Evolutionary conservation across 495 filamentous ascomycete species (phyloP).

Genomic region (Cercophora samala): DNA sequence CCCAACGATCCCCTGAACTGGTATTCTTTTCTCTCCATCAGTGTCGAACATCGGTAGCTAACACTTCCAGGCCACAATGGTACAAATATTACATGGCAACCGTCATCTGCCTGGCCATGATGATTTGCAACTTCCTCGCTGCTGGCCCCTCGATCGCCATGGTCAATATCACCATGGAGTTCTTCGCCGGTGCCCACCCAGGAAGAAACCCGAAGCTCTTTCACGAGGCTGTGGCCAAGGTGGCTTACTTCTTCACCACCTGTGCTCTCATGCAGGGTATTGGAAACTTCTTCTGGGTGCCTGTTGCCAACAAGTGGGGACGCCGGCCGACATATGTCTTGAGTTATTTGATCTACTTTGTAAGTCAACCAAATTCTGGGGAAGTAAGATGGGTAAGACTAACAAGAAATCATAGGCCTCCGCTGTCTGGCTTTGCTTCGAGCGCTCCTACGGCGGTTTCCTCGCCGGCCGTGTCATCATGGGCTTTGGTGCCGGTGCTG

Average conservation of each 20-base stretch:
- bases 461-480: conserved; percentile 48
- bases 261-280: conserved; percentile 50
- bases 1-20: conserved; percentile 61
- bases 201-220: conserved; percentile 23
- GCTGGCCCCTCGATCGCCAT: conserved; percentile 55
- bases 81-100: conserved; percentile 50
- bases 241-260: conserved; percentile 53
- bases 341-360: conserved; percentile 46
- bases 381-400: neutral
- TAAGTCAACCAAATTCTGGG: conserved; percentile 4
- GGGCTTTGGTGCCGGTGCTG: conserved; percentile 52
- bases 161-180: conserved; percentile 44
- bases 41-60: neutral
- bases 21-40: conserved; percentile 21
- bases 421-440: conserved; percentile 47
- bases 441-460: conserved; percentile 43
- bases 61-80: conserved; percentile 38
- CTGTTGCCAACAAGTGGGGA: conserved; percentile 54
- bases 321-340: conserved; percentile 52
- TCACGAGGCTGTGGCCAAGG: conserved; percentile 39
- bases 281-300: conserved; percentile 56
- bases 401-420: conserved; percentile 21
- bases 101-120: conserved; percentile 50
- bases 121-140: conserved; percentile 55
- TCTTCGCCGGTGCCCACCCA: conserved; percentile 37